Base-by-base conservation (phyloP, 2,329 filamentous ascomycete genomes). In the Cadophora malorum region DNA sequence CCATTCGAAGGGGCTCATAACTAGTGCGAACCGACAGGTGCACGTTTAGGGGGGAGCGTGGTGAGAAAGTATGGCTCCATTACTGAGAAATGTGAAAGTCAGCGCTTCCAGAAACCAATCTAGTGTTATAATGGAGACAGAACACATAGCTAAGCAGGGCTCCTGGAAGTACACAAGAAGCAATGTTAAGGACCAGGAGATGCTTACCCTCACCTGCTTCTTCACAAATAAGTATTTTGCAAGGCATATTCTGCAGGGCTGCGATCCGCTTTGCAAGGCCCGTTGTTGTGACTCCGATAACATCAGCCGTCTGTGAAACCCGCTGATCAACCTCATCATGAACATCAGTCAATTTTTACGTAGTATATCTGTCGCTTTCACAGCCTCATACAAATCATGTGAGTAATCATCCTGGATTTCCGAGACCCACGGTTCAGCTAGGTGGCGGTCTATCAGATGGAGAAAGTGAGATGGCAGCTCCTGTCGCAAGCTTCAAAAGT, bases 241-340 rank as follows among this genome's bases (percentile, higher is more conserved):
- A 65, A 8, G 53, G 52, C 0, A 74, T 45, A 41, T 68, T 69
- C 62, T 67, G 60, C 14, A 75, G 69, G 19, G 64, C 58, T 2
- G 80, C 74, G 1, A 87, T 78, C 10, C 80, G 79, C 25, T 77
- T 75, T 4, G 86, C 85, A 0, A 88, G 73, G 0, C 85, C 85
- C 0, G 80, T 81, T 0, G 85, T n/a, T n/a, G n/a, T n/a, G n/a
- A n/a, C n/a, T n/a, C n/a, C n/a, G n/a, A n/a, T n/a, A n/a, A n/a
- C n/a, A n/a, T n/a, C n/a, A n/a, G n/a, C n/a, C n/a, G n/a, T n/a
- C n/a, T n/a, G n/a, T n/a, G n/a, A n/a, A 19, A 68, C 60, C 49
- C 70, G 59, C 8, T 67, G 38, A 55, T 72, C 53, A 7, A 70
- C 61, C 55, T 73, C 70, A 45, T 67, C 69, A 23, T 69, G 47